Evolutionary conservation across 768 basidiomycete genomes (phyloP), one percentile per base, ranked within the genome.

Genomic region (Suillus subluteus): DNA sequence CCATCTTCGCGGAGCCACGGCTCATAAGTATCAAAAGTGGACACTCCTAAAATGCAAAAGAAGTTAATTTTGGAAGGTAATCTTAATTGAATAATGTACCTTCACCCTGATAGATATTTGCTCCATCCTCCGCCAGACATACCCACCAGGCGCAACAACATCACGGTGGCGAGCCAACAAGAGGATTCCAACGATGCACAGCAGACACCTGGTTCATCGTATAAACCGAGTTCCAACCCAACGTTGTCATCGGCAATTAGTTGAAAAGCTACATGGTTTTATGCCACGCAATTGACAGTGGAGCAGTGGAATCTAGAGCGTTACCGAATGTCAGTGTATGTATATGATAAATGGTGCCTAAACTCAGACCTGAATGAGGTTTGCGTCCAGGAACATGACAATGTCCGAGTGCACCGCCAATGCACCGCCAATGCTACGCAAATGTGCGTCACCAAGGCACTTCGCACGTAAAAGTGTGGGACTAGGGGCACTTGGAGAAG

Each of bases 341-440:
- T 30, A 13, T 16, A 32, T n/a, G 16, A 61, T 18, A 26, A 37
- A 13, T 26, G 32, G 8, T 54, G 16, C 1, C 56, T 6, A 48
- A 4, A 43, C 37, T 41, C 68, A 23, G 48, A 72, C 68, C 59
- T 3, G 71, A 65, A 55, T 69, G 71, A 38, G 62, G 61, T 12
- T 65, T 63, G 21, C 82, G 70, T 23, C 85, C 85, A n/a, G 86
- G 87, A 40, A 88, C 82, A 68, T 87, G 86, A 65, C 86, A 87
- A 68, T 88, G 87, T 38, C 82, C 86, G 37, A 88, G 73, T 6
- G 84, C 83, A 9, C 75, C 75, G 23, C 79, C 79, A 48, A 82
- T 73, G 21, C 79, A 9, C 75, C 75, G 23, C 79, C 79, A 48
- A 82, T 73, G 21, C 79, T 79, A 40, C 72, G 75, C 13, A 78